Evolutionary conservation across 441 rosid genomes (phyloP).

Genomic region (Hura crepitans): DNA sequence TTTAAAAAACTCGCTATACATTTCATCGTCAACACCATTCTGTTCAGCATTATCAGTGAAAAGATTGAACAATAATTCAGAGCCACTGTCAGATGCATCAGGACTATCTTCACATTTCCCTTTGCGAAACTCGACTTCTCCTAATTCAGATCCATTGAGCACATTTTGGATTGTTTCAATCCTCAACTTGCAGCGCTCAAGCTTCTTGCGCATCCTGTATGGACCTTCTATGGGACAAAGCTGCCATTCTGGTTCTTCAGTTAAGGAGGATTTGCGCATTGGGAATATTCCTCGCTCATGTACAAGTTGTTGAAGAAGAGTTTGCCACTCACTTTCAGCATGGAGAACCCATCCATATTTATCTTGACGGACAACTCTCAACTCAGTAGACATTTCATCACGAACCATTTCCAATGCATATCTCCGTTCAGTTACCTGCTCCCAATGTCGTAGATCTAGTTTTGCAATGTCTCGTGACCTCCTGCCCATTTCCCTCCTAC

Average conservation of each 20-base stretch:
- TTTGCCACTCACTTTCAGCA: conserved; percentile 99
- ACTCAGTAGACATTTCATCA: conserved; percentile 98
- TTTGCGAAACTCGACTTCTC: conserved; percentile 57
- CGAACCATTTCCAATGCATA: conserved; percentile 95
- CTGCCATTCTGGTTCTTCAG: conserved; percentile 94
- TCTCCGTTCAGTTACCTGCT: conserved; percentile 92
- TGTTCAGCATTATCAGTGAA: conserved; percentile 43
- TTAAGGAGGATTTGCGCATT: conserved; percentile 49
- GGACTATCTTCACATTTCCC: conserved; percentile 53
- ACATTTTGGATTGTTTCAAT: conserved; percentile 87
- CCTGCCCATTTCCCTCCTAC: conserved; percentile 91
- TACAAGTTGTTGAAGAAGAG: conserved; percentile 95
- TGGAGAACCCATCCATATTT: conserved; percentile 99
- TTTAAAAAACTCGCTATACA: conserved; percentile 56
- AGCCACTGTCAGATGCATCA: conserved; percentile 57
- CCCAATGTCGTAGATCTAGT: conserved; percentile 90
- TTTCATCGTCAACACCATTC: conserved; percentile 41
- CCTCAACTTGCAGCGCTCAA: conserved; percentile 80
- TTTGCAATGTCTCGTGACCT: conserved; percentile 80
- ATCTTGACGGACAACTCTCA: conserved; percentile 99
- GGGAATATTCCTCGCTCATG: conserved; percentile 99
- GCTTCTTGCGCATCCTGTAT: conserved; percentile 99
- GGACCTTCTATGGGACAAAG: conserved; percentile 99
- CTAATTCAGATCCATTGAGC: conserved; percentile 74
- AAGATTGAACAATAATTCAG: conserved; percentile 55